Evolutionary conservation across 257 asterid species (phyloP).

Genomic region (Lantana camara): DNA sequence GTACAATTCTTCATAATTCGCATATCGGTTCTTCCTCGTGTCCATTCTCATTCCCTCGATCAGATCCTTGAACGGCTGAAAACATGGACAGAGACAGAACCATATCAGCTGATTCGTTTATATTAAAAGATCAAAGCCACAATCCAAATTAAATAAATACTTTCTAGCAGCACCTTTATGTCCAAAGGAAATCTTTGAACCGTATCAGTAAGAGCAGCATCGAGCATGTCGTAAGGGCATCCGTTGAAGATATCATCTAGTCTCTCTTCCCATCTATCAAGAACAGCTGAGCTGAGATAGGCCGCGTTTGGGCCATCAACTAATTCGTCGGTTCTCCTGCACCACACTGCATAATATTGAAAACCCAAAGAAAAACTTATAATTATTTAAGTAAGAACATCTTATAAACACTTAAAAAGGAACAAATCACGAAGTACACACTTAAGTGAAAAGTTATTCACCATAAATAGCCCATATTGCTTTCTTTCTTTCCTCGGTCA

Average conservation of each 20-base stretch:
- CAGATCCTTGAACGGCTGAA: conserved; percentile 85
- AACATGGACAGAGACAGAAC: background rate
- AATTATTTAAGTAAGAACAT: background rate
- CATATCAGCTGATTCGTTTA: background rate
- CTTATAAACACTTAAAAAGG: background rate
- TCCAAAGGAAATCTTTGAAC: conserved; percentile 67
- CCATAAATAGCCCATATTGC: conserved; percentile 97
- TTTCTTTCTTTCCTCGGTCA: conserved; percentile 73
- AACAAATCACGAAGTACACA: background rate
- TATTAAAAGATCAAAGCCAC: too few species aligned
- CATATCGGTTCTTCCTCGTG: conserved; percentile 56
- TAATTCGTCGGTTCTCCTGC: conserved; percentile 83
- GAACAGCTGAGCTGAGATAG: conserved; percentile 51
- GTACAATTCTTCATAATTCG: conserved; percentile 65
- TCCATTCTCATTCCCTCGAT: conserved; percentile 95
- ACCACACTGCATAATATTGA: conserved; percentile 58
- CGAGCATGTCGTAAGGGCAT: conserved; percentile 75
- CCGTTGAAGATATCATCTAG: conserved; percentile 65
- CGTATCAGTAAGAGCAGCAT: conserved; percentile 80
- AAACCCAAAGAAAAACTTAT: background rate
- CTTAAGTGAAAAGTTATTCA: conserved; percentile 18
- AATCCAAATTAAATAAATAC: background rate
- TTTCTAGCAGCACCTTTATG: conserved; percentile 50
- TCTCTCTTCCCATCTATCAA: conserved; percentile 83
- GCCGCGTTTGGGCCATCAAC: conserved; percentile 83